phyloP scores from a whole-genome alignment of 768 basidiomycete species.

The Amanita molliuscula region DNA sequence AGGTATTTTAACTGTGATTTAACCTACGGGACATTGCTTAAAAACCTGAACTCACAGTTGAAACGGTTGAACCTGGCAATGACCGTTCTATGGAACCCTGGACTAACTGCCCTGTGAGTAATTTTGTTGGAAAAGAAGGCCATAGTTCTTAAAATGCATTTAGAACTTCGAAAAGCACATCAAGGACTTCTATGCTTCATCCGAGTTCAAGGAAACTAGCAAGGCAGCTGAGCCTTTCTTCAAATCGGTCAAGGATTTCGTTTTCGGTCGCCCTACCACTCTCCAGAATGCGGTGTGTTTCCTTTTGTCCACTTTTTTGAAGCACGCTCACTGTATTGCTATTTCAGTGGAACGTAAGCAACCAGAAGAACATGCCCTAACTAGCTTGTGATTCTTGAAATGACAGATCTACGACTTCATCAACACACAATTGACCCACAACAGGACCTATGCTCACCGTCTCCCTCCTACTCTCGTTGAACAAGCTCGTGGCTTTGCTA shows the following conservation, averaged over 20 bases:
- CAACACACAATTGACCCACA: constrained; percentile 67
- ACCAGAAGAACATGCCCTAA: neutral
- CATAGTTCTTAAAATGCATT: neutral
- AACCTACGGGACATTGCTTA: constrained; percentile 3
- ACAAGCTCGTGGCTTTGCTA: constrained; percentile 63
- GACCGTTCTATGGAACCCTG: constrained; percentile 80
- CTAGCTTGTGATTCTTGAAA: constrained; percentile 7
- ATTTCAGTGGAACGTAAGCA: constrained; percentile 65
- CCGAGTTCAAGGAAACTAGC: constrained; percentile 52
- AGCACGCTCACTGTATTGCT: constrained; percentile 10
- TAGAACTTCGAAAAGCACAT: constrained; percentile 62
- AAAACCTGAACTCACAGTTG: constrained; percentile 31
- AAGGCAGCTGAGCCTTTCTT: constrained; percentile 58
- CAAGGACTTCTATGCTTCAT: constrained; percentile 47
- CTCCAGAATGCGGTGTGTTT: constrained; percentile 59
- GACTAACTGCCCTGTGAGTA: constrained; percentile 42
- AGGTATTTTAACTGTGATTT: constrained; percentile 24
- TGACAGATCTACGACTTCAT: constrained; percentile 67
- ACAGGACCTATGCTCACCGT: constrained; percentile 70
- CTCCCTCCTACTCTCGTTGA: constrained; percentile 73
- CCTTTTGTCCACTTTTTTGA: neutral
- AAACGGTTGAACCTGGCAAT: constrained; percentile 80
- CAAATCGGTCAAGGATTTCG: constrained; percentile 52
- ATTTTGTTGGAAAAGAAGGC: neutral
- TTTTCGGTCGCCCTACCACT: constrained; percentile 55